Base-by-base conservation (phyloP, 176 grass and related monocot species). In the Rhynchospora pubera region DNA sequence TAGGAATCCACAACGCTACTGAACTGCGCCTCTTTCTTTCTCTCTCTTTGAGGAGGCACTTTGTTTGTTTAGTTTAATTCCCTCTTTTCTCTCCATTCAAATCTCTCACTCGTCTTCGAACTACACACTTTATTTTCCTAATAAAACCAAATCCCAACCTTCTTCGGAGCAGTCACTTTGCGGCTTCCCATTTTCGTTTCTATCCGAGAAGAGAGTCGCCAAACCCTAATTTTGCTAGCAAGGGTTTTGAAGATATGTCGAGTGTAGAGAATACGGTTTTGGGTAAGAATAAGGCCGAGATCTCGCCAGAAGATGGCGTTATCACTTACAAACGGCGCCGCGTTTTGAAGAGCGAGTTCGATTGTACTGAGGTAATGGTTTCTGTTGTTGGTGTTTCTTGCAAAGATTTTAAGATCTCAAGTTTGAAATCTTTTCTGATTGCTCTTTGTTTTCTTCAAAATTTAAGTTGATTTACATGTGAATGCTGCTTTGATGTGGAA, bases 271-370 rank as follows among this genome's bases (percentile, higher is more conserved):
- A 45, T 70, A 57, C 28, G 1, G 23, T 83, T 16, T 16, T 82
- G 18, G 50, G 78, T 77, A 64, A 21, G n/a, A 32, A 21, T 39
- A 78, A 45, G 16, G 6, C 42, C 71, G 82, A 65, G 43, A 83
- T 64, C 72, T 83, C 80, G 9, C 28, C 60, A n/a, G 66, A 77
- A 65, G 70, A 69, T 9, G 79, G 57, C 6, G 9, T 83, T 44
- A 83, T 77, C 48, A 87, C 86, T 28, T 87, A 87, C 86, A 87
- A 66, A 65, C 60, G 86, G 80, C 43, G 71, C 66, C 72, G 79
- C 7, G 4, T 65, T 18, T 48, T 30, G 5, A 66, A 48, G 13
- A 18, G n/a, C 21, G 79, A 82, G 39, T 65, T 48, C 58, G 23
- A 46, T 52, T 26, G 3, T 50, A 48, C 9, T 18, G 60, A 82